Percentiles rank a stretch among this genome's conserved stretches.
Evolutionary conservation across 2,329 filamentous ascomycete species (phyloP).

Genomic region (Alternaria consortialis): DNA sequence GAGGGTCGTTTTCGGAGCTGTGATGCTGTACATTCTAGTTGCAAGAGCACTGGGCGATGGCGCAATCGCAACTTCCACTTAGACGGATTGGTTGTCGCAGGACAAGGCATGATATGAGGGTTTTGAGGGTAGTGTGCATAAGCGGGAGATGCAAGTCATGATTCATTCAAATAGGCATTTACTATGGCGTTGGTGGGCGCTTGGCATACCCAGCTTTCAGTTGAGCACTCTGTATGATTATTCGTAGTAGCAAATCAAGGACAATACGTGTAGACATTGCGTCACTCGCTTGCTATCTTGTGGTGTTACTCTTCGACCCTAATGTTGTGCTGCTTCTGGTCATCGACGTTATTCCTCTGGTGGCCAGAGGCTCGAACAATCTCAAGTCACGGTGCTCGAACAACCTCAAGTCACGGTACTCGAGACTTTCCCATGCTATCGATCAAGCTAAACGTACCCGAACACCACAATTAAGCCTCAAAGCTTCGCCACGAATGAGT

Average conservation of each 20-base stretch:
- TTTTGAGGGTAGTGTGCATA: neutral
- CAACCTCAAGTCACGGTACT: neutral
- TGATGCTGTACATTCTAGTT: conserved; percentile 86
- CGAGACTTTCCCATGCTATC: neutral
- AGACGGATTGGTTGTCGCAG: neutral
- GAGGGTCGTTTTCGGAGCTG: conserved; percentile 71
- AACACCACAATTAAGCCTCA: neutral
- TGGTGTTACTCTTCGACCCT: neutral
- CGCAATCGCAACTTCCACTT: conserved; percentile 25
- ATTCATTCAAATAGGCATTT: conserved; percentile 1
- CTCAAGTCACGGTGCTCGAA: neutral
- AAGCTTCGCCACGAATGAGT: neutral
- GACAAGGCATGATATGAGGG: neutral
- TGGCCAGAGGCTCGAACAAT: no score
- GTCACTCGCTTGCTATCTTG: neutral
- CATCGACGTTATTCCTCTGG: neutral
- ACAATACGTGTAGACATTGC: neutral
- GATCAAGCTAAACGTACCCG: neutral
- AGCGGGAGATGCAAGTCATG: neutral
- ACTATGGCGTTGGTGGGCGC: conserved; percentile 18
- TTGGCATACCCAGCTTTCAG: conserved; percentile 17
- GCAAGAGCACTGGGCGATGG: conserved; percentile 74
- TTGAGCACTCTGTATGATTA: conserved; percentile 3
- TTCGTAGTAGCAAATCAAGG: neutral
- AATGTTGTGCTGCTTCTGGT: neutral